Conservation (phyloP, 768 basidiomycete species). For the Lactifluus echinatus region DNA sequence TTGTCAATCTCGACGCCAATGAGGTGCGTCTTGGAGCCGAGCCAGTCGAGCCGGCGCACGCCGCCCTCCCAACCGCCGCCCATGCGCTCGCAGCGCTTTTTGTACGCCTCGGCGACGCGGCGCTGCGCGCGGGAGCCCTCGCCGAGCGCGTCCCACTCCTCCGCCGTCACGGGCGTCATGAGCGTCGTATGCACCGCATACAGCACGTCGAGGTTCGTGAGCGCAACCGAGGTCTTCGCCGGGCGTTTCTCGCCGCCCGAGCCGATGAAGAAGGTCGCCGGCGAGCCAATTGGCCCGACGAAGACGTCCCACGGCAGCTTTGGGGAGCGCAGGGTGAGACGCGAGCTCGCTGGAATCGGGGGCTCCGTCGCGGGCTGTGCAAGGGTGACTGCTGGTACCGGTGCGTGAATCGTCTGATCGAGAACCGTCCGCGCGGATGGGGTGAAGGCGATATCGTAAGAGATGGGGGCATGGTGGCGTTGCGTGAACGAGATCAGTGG, state of each 20-base stretch:
- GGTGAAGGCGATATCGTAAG: constrained; percentile 48
- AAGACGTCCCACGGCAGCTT: constrained; percentile 56
- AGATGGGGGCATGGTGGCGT: constrained; percentile 50
- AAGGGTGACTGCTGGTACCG: constrained; percentile 49
- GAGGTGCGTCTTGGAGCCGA: constrained; percentile 50
- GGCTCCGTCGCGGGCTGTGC: constrained; percentile 60
- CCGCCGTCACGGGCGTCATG: constrained; percentile 44
- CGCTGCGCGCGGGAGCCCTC: constrained; percentile 48
- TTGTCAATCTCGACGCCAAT: constrained; percentile 55
- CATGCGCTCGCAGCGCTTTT: constrained; percentile 48
- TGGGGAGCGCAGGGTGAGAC: constrained; percentile 44
- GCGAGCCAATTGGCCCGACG: constrained; percentile 32
- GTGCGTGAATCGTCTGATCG: constrained; percentile 43
- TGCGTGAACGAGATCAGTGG: constrained; percentile 51
- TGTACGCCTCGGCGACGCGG: constrained; percentile 51
- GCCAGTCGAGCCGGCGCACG: constrained; percentile 59
- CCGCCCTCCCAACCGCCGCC: constrained; percentile 63
- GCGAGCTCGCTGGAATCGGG: constrained; percentile 36
- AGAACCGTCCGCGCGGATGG: constrained; percentile 51
- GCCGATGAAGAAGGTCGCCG: constrained; percentile 21
- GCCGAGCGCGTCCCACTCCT: constrained; percentile 58
- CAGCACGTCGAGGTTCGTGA: constrained; percentile 60
- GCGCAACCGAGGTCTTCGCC: constrained; percentile 20
- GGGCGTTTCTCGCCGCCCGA: constrained; percentile 7
- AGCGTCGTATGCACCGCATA: constrained; percentile 52